phyloP scores from a whole-genome alignment of 2,329 filamentous ascomycete genomes.

The Fusarium siculi region DNA sequence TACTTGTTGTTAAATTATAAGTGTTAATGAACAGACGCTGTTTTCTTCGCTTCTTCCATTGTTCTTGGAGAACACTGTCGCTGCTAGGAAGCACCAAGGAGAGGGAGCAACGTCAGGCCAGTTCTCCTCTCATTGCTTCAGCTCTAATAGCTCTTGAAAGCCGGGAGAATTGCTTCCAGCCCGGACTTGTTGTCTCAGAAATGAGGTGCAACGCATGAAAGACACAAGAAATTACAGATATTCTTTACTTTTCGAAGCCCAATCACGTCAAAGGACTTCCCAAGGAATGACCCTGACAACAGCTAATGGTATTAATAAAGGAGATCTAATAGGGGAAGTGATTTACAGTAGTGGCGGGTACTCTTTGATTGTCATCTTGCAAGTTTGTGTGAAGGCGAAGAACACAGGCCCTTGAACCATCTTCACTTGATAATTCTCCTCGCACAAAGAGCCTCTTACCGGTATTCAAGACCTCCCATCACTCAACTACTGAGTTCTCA shows the following conservation, averaged over 20 bases:
- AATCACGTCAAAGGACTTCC: accelerated
- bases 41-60: accelerated
- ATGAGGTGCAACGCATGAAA: neutral
- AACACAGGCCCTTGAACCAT: accelerated
- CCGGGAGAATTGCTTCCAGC: too few relatives aligned
- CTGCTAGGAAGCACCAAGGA: neutral
- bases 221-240: accelerated
- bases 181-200: neutral
- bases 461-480: accelerated
- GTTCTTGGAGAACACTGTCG: neutral
- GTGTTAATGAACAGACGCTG: accelerated
- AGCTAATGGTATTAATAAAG: accelerated
- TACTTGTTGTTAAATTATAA: accelerated
- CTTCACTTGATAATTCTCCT: neutral
- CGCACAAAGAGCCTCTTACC: accelerated
- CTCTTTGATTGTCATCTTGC: too few relatives aligned
- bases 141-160: neutral
- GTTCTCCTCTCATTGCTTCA: too few relatives aligned
- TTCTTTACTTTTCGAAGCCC: neutral
- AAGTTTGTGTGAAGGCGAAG: neutral
- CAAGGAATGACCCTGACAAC: neutral
- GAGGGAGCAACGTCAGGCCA: neutral
- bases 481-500: neutral
- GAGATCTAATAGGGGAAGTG: too few relatives aligned
- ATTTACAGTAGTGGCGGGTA: too few relatives aligned